phyloP scores from a whole-genome alignment of 345 rosid species.

The Linum usitatissimum region DNA sequence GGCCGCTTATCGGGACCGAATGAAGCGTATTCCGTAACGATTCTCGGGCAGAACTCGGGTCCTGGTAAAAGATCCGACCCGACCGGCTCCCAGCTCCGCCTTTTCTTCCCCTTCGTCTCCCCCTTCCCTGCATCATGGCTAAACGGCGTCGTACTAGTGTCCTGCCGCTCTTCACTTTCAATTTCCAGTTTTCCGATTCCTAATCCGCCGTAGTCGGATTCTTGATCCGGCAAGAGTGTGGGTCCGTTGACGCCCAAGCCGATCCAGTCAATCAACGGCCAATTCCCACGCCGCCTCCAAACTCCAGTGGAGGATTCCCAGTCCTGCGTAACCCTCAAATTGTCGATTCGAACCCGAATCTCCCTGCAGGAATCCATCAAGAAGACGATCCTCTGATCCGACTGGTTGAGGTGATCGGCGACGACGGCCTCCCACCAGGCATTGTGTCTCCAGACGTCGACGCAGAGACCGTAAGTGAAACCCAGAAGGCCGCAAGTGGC shows the following conservation, averaged over 20 bases:
- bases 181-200: background rate
- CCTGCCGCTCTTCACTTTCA: no score
- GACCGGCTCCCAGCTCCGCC: slow-evolving; percentile 6
- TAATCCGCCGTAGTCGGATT: background rate
- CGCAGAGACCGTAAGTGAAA: slow-evolving; percentile 9
- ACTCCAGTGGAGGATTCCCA: slow-evolving; percentile 1
- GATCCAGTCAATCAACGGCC: slow-evolving; percentile 6
- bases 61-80: background rate
- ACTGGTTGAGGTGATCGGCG: slow-evolving; percentile 5
- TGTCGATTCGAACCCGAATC: background rate
- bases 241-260: background rate
- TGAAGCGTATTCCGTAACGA: background rate
- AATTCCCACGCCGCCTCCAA: slow-evolving; percentile 7
- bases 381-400: slow-evolving; percentile 8
- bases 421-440: slow-evolving; percentile 13
- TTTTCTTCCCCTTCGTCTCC: background rate
- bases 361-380: slow-evolving; percentile 7
- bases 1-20: slow-evolving; percentile 1
- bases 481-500: background rate
- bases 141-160: no score
- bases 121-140: background rate
- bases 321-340: slow-evolving; percentile 8
- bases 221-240: background rate
- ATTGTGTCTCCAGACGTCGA: background rate
- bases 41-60: slow-evolving; percentile 6